A percentile compares a stretch with the other conserved stretches of the same genome.
phyloP scores from a whole-genome alignment of 108 stramenopile species.

The Hondaea fermentalgiana region DNA sequence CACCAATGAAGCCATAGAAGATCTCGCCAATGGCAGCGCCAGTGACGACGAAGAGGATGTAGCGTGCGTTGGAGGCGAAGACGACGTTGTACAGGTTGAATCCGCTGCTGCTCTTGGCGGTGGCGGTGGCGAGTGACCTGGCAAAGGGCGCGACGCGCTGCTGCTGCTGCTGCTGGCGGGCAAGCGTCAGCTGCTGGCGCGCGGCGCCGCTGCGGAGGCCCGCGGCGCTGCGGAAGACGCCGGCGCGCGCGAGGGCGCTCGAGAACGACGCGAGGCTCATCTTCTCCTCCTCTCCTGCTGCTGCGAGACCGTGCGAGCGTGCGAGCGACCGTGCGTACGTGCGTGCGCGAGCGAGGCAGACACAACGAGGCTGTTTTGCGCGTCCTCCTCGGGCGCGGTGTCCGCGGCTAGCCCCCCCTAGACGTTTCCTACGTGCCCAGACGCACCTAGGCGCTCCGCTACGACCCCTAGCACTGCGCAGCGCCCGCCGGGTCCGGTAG shows the following conservation, averaged over 20 bases:
- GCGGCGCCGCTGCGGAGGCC: not conserved
- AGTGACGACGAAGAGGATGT: not conserved
- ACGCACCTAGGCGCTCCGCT: too few species aligned
- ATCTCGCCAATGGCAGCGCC: not conserved
- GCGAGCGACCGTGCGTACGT: not conserved
- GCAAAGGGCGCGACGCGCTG: too few species aligned
- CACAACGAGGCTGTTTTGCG: too few species aligned
- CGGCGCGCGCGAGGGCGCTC: not conserved
- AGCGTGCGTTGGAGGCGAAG: not conserved
- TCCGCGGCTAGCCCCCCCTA: too few species aligned
- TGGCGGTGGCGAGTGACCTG: not conserved
- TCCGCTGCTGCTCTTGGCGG: not conserved
- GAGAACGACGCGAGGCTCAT: not conserved
- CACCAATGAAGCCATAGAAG: not conserved
- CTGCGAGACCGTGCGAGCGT: not conserved
- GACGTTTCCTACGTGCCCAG: too few species aligned
- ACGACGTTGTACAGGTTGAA: not conserved
- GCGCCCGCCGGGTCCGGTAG: too few species aligned
- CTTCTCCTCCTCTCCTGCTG: too few species aligned
- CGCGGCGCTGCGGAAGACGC: not conserved
- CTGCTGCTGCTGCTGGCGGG: too few species aligned
- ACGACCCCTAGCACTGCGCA: too few species aligned
- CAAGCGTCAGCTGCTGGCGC: not conserved
- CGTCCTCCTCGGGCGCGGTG: too few species aligned
- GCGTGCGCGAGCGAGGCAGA: too few species aligned